phyloP scores from a whole-genome alignment of 345 rosid genomes.

The Mercurialis annua region DNA sequence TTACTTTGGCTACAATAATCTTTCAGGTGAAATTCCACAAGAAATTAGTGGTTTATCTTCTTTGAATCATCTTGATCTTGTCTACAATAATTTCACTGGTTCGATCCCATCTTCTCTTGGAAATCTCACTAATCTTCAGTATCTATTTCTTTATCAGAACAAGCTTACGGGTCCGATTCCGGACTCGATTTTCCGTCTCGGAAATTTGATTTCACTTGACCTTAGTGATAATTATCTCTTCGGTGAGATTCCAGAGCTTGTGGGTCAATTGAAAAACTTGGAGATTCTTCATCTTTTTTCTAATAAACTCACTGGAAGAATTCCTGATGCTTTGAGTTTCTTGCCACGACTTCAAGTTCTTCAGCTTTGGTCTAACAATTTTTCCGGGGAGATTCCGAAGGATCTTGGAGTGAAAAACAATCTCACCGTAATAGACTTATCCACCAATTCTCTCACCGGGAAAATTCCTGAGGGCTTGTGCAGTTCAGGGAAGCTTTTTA shows the following conservation, averaged over 20 bases:
- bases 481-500: slow-evolving; percentile 58
- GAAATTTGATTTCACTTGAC: slow-evolving; percentile 64
- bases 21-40: slow-evolving; percentile 68
- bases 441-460: slow-evolving; percentile 73
- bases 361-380: slow-evolving; percentile 79
- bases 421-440: slow-evolving; percentile 77
- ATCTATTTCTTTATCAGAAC: slow-evolving; percentile 78
- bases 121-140: slow-evolving; percentile 50
- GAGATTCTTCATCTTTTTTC: slow-evolving; percentile 87
- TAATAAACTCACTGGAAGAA: slow-evolving; percentile 60
- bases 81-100: slow-evolving; percentile 81
- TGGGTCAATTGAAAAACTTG: slow-evolving; percentile 50
- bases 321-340: slow-evolving; percentile 54
- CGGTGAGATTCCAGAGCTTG: slow-evolving; percentile 65
- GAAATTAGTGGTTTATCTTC: slow-evolving; percentile 52
- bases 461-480: slow-evolving; percentile 62
- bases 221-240: slow-evolving; percentile 69
- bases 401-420: slow-evolving; percentile 59
- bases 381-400: slow-evolving; percentile 66
- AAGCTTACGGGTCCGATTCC: slow-evolving; percentile 65
- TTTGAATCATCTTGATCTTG: slow-evolving; percentile 77
- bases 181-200: slow-evolving; percentile 45
- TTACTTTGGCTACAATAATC: slow-evolving; percentile 83
- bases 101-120: slow-evolving; percentile 62
- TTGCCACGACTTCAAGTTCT: slow-evolving; percentile 77